A percentile compares a stretch with the other conserved stretches of the same genome.
These are phyloP conservation scores for Solanum chacoense DNA, from an alignment of 305 asterid species.

Conservation along the genomic window DNA sequence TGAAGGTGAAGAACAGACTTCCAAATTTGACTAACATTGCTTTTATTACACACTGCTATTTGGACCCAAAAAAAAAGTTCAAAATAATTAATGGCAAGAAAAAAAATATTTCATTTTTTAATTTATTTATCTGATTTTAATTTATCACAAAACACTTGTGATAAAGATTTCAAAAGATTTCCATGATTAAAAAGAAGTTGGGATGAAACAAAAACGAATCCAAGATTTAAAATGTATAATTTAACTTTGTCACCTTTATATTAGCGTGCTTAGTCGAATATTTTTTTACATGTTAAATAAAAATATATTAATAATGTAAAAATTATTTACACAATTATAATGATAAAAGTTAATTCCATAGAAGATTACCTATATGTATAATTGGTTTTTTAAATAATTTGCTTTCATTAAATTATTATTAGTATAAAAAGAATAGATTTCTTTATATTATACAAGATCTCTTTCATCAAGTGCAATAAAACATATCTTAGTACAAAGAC, in stretches of 20 bases:
- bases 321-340: not conserved
- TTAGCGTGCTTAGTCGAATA: too few species aligned
- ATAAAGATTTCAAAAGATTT: not conserved
- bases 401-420: not conserved
- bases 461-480: not conserved
- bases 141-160: not conserved
- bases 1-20: not conserved
- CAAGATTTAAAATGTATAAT: accelerated
- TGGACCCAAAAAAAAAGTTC: not conserved
- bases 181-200: not conserved
- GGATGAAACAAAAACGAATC: not conserved
- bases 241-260: accelerated
- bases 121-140: not conserved
- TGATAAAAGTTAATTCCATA: not conserved
- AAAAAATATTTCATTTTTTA: too few species aligned
- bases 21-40: not conserved
- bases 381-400: not conserved
- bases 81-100: not conserved
- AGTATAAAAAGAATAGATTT: not conserved
- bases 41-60: not conserved
- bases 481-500: too few species aligned
- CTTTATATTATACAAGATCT: not conserved
- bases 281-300: too few species aligned
- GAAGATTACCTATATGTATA: not conserved
- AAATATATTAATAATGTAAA: not conserved